Evolutionary conservation across 345 rosid genomes (phyloP).

Genomic region (Populus davidiana): DNA sequence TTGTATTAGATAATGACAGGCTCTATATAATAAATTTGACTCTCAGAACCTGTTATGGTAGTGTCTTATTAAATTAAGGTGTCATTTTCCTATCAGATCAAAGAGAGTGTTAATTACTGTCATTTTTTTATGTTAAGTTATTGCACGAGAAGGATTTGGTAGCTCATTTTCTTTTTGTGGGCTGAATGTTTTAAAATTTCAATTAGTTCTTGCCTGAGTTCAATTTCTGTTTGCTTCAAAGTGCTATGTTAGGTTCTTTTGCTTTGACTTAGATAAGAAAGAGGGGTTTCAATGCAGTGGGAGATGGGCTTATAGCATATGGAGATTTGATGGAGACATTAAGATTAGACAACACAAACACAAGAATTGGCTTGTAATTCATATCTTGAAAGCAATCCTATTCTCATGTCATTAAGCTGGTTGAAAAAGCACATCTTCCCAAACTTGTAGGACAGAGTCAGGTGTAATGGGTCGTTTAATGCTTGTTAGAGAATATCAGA

Average conservation of each 20-base stretch:
- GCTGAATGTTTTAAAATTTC: neutral
- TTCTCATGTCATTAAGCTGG: neutral
- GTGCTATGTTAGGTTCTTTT: neutral
- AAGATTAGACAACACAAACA: neutral
- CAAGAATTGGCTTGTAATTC: neutral
- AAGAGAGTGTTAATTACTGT: neutral
- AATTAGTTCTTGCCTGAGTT: neutral
- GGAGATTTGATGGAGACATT: neutral
- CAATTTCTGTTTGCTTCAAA: neutral
- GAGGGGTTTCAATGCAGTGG: neutral
- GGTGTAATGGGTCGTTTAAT: neutral
- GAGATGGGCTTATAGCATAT: neutral
- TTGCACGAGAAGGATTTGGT: neutral
- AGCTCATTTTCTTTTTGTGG: neutral
- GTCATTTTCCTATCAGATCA: conserved; percentile 8
- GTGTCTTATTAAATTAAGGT: neutral
- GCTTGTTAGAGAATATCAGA: neutral
- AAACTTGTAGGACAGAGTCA: neutral
- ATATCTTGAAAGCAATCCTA: neutral
- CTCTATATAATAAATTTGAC: conserved; percentile 3
- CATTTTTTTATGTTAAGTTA: neutral
- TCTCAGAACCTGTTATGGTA: neutral
- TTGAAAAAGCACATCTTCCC: neutral
- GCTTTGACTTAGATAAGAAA: neutral
- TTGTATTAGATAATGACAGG: conserved; percentile 6